phyloP scores from a whole-genome alignment of 345 rosid species.

The Corchorus olitorius region DNA sequence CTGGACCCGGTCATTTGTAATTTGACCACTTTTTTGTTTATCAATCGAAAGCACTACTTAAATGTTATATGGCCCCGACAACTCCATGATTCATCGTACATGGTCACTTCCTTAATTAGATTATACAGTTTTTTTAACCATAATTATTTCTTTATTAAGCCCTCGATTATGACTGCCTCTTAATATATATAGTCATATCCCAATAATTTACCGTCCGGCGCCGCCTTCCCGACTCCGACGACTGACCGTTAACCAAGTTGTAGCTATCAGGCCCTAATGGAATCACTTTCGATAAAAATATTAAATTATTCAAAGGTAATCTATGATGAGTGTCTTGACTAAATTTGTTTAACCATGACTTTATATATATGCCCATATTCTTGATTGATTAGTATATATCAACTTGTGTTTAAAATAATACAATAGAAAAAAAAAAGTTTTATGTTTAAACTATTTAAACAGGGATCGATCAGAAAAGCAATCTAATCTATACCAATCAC shows the following conservation, averaged over 20 bases:
- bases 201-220: not conserved
- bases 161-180: conserved; percentile 19
- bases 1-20: not conserved
- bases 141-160: conserved; percentile 14
- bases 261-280: not conserved
- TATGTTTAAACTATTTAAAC: not conserved
- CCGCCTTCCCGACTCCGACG: not conserved
- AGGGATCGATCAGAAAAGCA: not conserved
- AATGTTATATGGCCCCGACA: not conserved
- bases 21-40: conserved; percentile 4
- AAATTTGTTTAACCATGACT: not conserved
- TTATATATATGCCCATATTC: too few relatives aligned
- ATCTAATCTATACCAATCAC: not conserved
- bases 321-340: not conserved
- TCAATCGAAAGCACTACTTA: not conserved
- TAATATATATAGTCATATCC: too few relatives aligned
- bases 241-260: not conserved
- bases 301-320: conserved; percentile 1
- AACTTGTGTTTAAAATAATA: not conserved
- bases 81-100: conserved; percentile 27
- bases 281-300: not conserved
- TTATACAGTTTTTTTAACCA: not conserved
- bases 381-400: not conserved
- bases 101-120: conserved; percentile 20
- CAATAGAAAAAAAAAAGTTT: too few relatives aligned